These are phyloP conservation scores for Crithidia thermophila DNA, from an alignment of 208 protist genomes.

Conservation along the genomic window DNA sequence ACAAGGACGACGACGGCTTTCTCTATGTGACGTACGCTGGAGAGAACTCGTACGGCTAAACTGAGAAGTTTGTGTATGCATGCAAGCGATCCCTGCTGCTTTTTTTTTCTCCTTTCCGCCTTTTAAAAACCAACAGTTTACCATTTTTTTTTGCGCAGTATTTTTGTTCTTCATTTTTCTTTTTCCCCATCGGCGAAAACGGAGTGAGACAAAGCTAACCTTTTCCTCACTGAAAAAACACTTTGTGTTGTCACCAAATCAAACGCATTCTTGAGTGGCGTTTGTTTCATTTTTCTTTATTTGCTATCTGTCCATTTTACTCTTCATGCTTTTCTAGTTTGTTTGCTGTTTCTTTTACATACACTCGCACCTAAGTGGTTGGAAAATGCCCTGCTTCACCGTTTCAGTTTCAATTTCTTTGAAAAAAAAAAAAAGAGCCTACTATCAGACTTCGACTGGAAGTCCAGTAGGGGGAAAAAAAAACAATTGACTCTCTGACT, in stretches of 20 bases:
- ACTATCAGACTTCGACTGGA: too few species aligned
- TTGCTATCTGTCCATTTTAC: neutral
- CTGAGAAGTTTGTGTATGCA: neutral
- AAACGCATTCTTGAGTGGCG: neutral
- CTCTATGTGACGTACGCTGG: constrained; percentile 88
- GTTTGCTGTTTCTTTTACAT: constrained; percentile 1
- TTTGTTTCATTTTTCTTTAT: neutral
- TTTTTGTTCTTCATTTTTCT: neutral
- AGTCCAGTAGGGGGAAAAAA: too few species aligned
- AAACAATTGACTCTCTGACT: neutral
- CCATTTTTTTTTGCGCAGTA: neutral
- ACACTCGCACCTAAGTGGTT: neutral
- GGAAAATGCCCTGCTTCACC: neutral
- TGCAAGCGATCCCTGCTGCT: neutral
- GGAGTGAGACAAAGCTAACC: neutral
- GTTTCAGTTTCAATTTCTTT: neutral
- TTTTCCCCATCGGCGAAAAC: neutral
- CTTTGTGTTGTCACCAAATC: neutral
- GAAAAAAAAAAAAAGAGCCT: neutral
- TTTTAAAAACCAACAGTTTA: neutral
- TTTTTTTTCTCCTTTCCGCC: neutral
- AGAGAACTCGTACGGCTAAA: constrained; percentile 91
- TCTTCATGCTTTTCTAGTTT: neutral
- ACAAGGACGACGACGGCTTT: constrained; percentile 96
- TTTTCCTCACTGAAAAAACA: constrained; percentile 1